These are phyloP conservation scores for Cicer cuneatum DNA, from an alignment of 306 rosid species.

Conservation along the genomic window DNA sequence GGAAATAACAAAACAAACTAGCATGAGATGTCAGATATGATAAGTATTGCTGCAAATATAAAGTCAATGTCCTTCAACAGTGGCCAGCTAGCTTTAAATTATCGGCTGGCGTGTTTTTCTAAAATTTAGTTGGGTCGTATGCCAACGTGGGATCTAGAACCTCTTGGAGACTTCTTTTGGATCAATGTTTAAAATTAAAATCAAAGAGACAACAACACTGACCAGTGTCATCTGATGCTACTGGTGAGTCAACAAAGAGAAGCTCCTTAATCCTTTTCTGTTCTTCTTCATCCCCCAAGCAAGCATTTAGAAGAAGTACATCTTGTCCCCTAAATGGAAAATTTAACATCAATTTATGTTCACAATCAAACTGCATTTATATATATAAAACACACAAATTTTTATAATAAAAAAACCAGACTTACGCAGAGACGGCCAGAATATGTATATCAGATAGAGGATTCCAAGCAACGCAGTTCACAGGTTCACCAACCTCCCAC, in stretches of 20 bases:
- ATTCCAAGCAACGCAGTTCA: slow-evolving; percentile 88
- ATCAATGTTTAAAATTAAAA: slow-evolving; percentile 17
- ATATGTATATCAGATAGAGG: slow-evolving; percentile 75
- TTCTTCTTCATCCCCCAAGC: slow-evolving; percentile 80
- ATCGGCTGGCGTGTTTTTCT: background rate
- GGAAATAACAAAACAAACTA: slow-evolving; percentile 37
- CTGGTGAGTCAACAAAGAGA: slow-evolving; percentile 60
- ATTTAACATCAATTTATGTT: slow-evolving; percentile 21
- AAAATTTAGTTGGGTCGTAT: slow-evolving; percentile 15
- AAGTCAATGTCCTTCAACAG: background rate
- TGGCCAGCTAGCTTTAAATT: slow-evolving; percentile 34
- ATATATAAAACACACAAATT: background rate
- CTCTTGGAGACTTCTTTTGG: slow-evolving; percentile 14
- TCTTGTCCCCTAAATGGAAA: slow-evolving; percentile 73
- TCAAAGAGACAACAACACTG: slow-evolving; percentile 45
- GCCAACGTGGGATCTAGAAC: slow-evolving; percentile 16
- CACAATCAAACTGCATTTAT: slow-evolving; percentile 4
- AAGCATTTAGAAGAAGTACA: slow-evolving; percentile 69
- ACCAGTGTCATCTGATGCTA: slow-evolving; percentile 68
- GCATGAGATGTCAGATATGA: slow-evolving; percentile 28
- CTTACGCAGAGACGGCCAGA: slow-evolving; percentile 81
- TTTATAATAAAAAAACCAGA: slow-evolving; percentile 34
- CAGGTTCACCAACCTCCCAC: slow-evolving; percentile 83
- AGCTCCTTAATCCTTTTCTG: slow-evolving; percentile 70
- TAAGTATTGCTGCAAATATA: background rate